Base-by-base conservation (phyloP, 169 alveolate species). In the Eimeria zaria region DNA sequence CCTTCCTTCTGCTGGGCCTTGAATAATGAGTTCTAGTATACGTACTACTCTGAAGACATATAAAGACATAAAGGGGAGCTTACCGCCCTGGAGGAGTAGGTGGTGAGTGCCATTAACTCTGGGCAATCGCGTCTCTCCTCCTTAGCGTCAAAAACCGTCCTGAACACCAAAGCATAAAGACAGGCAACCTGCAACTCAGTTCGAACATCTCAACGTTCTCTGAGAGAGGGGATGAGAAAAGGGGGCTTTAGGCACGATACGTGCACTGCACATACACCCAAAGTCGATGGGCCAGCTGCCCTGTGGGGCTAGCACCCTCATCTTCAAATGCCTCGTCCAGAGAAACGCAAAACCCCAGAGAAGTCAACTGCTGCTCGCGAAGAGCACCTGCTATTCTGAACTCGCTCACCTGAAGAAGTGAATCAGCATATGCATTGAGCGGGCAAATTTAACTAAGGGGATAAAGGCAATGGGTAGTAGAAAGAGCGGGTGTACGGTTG, bases 271-370 rank as follows among this genome's bases (percentile, higher is more conserved):
- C 96, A 12, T 93, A 93, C 96, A 64, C 90, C 96, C 96, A 93
- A 67, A 93, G 90, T 14, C 96, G 71, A 71, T 81, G 94, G 55
- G 96, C 96, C 67, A 81, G 41, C 78, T 93, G 94, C 76, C 96
- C 96, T 18, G 96, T 94, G 46, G 93, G 93, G 41, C 30, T 30
- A 53, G 33, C 58, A 4, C 22, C n/a, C 67, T 69, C 93, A 62
- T 93, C 96, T 44, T 87, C 93, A 33, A 93, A 83, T 36, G 96
- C 96, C 58, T 93, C 96, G 67, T 93, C 96, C 78, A 93, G 88
- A 36, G 92, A n/a, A 46, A 93, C 88, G 64, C 96, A 93, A 48
- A 93, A 93, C 33, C 96, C 96, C 55, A 83, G 41, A 33, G 96
- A 73, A n/a, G 89, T 83, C 51, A 60, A 55, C 78, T 93, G 96